These are phyloP conservation scores for Trichoderma sp. DNA, from an alignment of 2,329 filamentous ascomycete genomes.

Conservation along the genomic window DNA sequence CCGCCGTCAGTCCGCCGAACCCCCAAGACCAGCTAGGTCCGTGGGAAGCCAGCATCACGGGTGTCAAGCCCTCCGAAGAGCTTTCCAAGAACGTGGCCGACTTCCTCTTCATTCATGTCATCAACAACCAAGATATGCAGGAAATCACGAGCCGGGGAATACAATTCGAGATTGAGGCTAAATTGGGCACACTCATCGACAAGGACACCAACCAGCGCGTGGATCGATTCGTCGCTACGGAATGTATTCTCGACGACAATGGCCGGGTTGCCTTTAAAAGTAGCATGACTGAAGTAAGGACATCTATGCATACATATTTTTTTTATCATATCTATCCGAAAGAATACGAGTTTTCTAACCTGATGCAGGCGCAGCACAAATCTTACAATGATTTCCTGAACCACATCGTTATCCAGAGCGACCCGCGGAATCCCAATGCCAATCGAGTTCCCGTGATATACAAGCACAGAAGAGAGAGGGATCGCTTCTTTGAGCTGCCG, in stretches of 20 bases:
- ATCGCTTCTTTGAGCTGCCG: conserved; percentile 80
- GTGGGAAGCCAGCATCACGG: conserved; percentile 70
- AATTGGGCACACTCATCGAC: conserved; percentile 80
- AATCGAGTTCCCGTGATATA: conserved; percentile 70
- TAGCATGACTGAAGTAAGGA: conserved; percentile 81
- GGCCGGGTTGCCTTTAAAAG: conserved; percentile 73
- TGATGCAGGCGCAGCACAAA: conserved; percentile 71
- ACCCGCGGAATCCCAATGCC: conserved; percentile 53
- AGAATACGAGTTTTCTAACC: conserved; percentile 28
- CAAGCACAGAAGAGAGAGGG: conserved; percentile 77
- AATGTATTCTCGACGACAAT: conserved; percentile 67
- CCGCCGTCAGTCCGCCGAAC: conserved; percentile 32
- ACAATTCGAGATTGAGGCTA: conserved; percentile 90
- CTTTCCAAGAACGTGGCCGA: conserved; percentile 76
- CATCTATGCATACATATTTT: neutral
- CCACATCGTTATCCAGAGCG: conserved; percentile 59
- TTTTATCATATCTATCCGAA: neutral
- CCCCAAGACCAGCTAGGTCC: conserved; percentile 49
- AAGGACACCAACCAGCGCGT: conserved; percentile 71
- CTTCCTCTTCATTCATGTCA: conserved; percentile 73
- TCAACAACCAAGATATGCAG: conserved; percentile 65
- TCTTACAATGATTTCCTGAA: conserved; percentile 86
- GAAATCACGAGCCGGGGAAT: conserved; percentile 66
- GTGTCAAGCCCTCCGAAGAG: conserved; percentile 71
- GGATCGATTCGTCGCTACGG: conserved; percentile 65